phyloP scores from a whole-genome alignment of 495 filamentous ascomycete species.

The Annulohypoxylon stygium region DNA sequence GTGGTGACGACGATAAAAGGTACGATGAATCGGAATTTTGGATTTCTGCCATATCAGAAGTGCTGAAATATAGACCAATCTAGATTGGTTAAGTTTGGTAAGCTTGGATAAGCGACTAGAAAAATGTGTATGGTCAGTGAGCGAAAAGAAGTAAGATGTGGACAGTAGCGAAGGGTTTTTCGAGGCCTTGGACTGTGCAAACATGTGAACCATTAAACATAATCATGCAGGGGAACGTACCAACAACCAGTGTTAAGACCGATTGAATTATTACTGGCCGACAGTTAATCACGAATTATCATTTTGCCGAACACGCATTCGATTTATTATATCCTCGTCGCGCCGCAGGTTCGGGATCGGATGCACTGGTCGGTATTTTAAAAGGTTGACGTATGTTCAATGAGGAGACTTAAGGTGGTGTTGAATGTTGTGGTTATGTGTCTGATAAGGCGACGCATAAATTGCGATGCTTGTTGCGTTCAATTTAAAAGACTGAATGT shows the following conservation, averaged over 20 bases:
- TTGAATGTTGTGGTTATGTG: neutral
- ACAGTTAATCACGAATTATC: conserved; percentile 1
- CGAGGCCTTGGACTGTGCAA: conserved; percentile 22
- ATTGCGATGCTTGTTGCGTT: neutral
- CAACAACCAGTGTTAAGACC: conserved; percentile 2
- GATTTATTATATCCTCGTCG: neutral
- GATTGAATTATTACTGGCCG: neutral
- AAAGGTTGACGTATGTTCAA: neutral
- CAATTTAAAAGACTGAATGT: neutral
- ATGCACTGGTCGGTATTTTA: neutral
- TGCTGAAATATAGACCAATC: neutral
- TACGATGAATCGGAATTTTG: conserved; percentile 33
- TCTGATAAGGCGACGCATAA: neutral
- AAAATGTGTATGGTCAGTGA: conserved; percentile 12
- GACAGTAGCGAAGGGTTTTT: neutral
- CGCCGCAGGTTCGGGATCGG: neutral
- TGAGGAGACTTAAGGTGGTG: neutral
- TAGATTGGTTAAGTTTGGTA: conserved; percentile 7
- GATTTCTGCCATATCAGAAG: conserved; percentile 42
- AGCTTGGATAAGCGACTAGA: neutral
- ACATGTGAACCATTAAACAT: conserved; percentile 6
- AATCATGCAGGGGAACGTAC: conserved; percentile 26
- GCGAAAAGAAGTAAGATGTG: neutral
- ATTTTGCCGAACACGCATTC: conserved; percentile 13
- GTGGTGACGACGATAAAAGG: conserved; percentile 32